Evolutionary conservation across 371 early-diverging fungal species (phyloP).

Genomic region (Mucor circinelloides): DNA sequence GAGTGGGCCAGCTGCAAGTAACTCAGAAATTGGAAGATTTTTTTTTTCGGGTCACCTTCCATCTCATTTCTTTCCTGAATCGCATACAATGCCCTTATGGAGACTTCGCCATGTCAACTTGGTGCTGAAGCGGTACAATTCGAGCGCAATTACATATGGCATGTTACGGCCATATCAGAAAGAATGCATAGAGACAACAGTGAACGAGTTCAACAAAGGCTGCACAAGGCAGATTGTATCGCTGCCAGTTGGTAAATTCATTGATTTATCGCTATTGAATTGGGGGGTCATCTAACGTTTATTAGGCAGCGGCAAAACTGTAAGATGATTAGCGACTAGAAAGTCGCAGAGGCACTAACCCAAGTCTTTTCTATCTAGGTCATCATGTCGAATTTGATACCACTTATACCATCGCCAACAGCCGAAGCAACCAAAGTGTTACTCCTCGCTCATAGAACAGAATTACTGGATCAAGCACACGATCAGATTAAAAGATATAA

Average conservation of each 20-base stretch:
- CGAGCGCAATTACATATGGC: constrained; percentile 8
- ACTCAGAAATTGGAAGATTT: not conserved
- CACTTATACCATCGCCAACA: constrained; percentile 63
- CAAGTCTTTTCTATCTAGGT: constrained; percentile 44
- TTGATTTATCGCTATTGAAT: not conserved
- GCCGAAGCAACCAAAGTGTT: constrained; percentile 74
- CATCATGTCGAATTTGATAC: constrained; percentile 83
- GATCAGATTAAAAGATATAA: constrained; percentile 61
- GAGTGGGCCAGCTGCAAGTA: not conserved
- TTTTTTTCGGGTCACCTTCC: not conserved
- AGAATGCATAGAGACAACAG: constrained; percentile 75
- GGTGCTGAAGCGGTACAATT: not conserved
- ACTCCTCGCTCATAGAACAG: constrained; percentile 87
- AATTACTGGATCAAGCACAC: constrained; percentile 82
- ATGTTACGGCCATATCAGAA: constrained; percentile 74
- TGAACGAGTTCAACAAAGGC: constrained; percentile 56
- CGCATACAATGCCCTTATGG: not conserved
- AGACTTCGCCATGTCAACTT: not conserved
- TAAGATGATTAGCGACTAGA: constrained; percentile 20
- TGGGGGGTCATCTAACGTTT: not conserved
- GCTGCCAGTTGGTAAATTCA: constrained; percentile 69
- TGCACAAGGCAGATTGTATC: constrained; percentile 76
- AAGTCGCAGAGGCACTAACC: not conserved
- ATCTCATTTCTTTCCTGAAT: not conserved
- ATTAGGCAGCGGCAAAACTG: constrained; percentile 88